phyloP scores from a whole-genome alignment of 192 early-diverging fungal genomes.

The Backusella sp. region DNA sequence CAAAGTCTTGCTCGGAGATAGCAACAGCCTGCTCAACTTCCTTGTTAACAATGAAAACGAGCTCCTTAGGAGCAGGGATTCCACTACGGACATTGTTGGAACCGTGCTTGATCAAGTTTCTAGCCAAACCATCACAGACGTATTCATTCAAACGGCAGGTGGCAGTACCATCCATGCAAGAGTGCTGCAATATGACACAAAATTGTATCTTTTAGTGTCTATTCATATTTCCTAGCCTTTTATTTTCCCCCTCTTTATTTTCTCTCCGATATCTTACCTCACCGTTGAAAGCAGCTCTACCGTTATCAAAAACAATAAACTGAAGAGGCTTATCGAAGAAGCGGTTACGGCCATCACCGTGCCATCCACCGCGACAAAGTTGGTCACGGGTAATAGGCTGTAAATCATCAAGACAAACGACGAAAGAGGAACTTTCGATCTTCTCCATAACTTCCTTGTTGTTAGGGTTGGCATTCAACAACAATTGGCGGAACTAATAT shows the following conservation, averaged over 20 bases:
- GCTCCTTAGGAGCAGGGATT: constrained; percentile 64
- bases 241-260: not conserved
- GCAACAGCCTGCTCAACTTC: constrained; percentile 60
- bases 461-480: constrained; percentile 61
- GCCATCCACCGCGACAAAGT: constrained; percentile 87
- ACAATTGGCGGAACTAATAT: constrained; percentile 55
- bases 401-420: constrained; percentile 88
- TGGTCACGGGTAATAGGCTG: constrained; percentile 89
- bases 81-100: constrained; percentile 42
- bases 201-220: not conserved
- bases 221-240: not conserved
- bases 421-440: constrained; percentile 86
- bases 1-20: constrained; percentile 77
- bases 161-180: constrained; percentile 93
- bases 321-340: constrained; percentile 98
- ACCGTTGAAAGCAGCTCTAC: constrained; percentile 92
- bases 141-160: constrained; percentile 89
- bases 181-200: constrained; percentile 50
- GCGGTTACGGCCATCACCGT: constrained; percentile 94
- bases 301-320: constrained; percentile 97
- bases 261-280: constrained; percentile 50
- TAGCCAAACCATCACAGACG: constrained; percentile 56
- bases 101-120: constrained; percentile 77
- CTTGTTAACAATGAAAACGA: constrained; percentile 72
- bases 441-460: constrained; percentile 75